Percentiles rank a stretch among this genome's conserved stretches.
Evolutionary conservation across 805 yeast species (phyloP).

Genomic region (Candida tallmaniae): DNA sequence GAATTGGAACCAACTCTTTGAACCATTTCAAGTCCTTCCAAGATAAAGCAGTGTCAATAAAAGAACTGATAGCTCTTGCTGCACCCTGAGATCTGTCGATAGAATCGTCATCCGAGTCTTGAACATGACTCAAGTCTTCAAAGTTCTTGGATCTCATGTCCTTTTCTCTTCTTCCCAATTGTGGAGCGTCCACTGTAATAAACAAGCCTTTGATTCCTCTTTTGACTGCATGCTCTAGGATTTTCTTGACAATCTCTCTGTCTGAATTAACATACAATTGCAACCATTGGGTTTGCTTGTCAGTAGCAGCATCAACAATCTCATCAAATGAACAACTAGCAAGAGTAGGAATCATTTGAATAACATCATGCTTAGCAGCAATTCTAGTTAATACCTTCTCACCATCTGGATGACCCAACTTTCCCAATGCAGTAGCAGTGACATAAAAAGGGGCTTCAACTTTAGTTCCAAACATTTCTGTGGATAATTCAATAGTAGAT

Average conservation of each 20-base stretch:
- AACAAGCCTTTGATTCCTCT: slow-evolving; percentile 79
- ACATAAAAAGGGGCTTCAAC: slow-evolving; percentile 78
- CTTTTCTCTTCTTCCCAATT: slow-evolving; percentile 86
- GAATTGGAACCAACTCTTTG: slow-evolving; percentile 33
- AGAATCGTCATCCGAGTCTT: slow-evolving; percentile 40
- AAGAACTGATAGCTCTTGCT: slow-evolving; percentile 79
- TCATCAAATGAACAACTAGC: slow-evolving; percentile 89
- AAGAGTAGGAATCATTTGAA: slow-evolving; percentile 90
- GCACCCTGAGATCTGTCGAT: slow-evolving; percentile 79
- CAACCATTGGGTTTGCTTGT: slow-evolving; percentile 78
- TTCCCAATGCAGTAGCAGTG: slow-evolving; percentile 89
- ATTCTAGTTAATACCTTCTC: slow-evolving; percentile 82
- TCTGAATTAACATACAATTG: slow-evolving; percentile 83
- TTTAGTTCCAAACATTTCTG: slow-evolving; percentile 70
- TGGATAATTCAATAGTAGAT: slow-evolving; percentile 59
- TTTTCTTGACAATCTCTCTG: slow-evolving; percentile 53
- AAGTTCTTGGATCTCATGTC: slow-evolving; percentile 66
- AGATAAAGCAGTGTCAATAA: slow-evolving; percentile 48
- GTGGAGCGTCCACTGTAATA: slow-evolving; percentile 91
- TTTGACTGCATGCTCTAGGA: slow-evolving; percentile 67
- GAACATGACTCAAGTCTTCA: slow-evolving; percentile 42
- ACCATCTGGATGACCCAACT: slow-evolving; percentile 90
- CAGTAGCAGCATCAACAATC: slow-evolving; percentile 63
- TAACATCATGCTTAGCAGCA: slow-evolving; percentile 62
- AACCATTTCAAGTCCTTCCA: slow-evolving; percentile 42